phyloP scores from a whole-genome alignment of 371 early-diverging fungal genomes.

The Mucor circinelloides region DNA sequence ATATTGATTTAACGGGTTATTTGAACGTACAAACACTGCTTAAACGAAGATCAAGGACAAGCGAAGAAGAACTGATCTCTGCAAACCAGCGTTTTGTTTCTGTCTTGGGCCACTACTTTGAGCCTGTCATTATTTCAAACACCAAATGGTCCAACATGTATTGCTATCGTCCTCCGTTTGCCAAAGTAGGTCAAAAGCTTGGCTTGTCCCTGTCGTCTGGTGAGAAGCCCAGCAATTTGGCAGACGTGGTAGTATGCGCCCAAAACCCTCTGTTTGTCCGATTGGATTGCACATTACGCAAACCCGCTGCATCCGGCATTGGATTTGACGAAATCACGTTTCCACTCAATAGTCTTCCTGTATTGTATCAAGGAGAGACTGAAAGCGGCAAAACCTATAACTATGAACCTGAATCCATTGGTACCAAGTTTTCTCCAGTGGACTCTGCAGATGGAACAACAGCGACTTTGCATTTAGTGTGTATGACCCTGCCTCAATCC shows the following conservation, averaged over 20 bases:
- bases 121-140: constrained; percentile 55
- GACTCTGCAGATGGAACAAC: constrained; percentile 73
- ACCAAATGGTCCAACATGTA: constrained; percentile 57
- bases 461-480: constrained; percentile 67
- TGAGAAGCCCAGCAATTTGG: constrained; percentile 48
- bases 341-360: constrained; percentile 62
- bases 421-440: constrained; percentile 65
- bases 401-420: constrained; percentile 67
- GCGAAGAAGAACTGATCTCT: constrained; percentile 49
- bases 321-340: constrained; percentile 46
- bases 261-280: constrained; percentile 67
- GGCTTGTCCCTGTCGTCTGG: constrained; percentile 38
- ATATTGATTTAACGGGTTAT: constrained; percentile 75
- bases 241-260: constrained; percentile 60
- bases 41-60: constrained; percentile 21
- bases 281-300: constrained; percentile 68
- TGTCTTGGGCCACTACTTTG: constrained; percentile 68
- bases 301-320: constrained; percentile 40
- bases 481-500: constrained; percentile 63
- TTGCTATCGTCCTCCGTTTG: constrained; percentile 67
- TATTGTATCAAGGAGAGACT: constrained; percentile 49
- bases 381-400: constrained; percentile 43
- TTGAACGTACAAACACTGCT: constrained; percentile 69
- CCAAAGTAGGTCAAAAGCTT: constrained; percentile 44
- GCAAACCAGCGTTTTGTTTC: constrained; percentile 57